Evolutionary conservation across 306 rosid species (phyloP).

Genomic region (Trifolium repens): DNA sequence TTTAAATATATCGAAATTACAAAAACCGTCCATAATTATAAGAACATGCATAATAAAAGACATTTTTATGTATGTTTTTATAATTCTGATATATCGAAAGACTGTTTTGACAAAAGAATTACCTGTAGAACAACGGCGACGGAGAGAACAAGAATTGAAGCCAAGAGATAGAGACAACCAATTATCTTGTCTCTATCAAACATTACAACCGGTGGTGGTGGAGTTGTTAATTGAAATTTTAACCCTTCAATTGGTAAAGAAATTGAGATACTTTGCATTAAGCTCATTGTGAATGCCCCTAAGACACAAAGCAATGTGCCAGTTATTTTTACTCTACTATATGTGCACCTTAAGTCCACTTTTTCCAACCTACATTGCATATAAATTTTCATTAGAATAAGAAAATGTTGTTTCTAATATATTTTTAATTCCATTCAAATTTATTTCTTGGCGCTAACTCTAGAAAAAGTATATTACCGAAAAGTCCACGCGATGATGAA

Average conservation of each 20-base stretch:
- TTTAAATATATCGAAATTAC: no score
- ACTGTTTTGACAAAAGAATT: background rate
- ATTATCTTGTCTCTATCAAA: slow-evolving; percentile 62
- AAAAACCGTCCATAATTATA: no score
- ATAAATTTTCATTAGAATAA: background rate
- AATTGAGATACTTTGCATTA: slow-evolving; percentile 62
- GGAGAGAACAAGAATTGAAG: slow-evolving; percentile 62
- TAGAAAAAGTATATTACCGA: slow-evolving; percentile 54
- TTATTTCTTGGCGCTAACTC: background rate
- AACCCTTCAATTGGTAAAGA: background rate
- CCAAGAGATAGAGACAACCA: slow-evolving; percentile 77
- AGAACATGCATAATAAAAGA: no score
- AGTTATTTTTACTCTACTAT: slow-evolving; percentile 77
- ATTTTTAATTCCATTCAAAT: background rate
- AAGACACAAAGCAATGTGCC: slow-evolving; percentile 77
- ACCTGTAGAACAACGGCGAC: slow-evolving; percentile 74
- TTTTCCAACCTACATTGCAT: slow-evolving; percentile 75
- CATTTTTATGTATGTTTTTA: no score
- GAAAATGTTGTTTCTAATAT: background rate
- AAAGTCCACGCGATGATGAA: slow-evolving; percentile 79
- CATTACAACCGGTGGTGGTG: slow-evolving; percentile 18
- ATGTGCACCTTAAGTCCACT: slow-evolving; percentile 65
- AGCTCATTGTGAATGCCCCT: slow-evolving; percentile 82
- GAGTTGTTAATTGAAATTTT: slow-evolving; percentile 13
- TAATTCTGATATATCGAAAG: background rate